Conservation (phyloP, 768 basidiomycete species). For the Multifurca ochricompacta region DNA sequence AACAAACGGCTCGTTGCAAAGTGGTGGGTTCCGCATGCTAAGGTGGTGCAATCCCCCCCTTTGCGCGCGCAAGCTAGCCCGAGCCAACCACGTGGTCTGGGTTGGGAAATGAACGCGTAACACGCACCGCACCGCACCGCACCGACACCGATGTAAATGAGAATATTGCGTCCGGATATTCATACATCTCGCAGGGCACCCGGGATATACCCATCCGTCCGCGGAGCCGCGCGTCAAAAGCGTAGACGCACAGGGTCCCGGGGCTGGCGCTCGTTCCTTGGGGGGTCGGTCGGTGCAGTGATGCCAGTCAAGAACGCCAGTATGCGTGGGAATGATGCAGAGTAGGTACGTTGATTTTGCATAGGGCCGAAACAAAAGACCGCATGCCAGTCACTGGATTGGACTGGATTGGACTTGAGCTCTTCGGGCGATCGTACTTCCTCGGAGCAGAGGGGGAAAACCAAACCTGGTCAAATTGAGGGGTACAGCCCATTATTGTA, state of each 20-base stretch:
- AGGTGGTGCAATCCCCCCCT: not conserved
- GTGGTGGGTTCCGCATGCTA: not conserved
- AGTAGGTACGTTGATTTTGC: not conserved
- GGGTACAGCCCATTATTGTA: slow-evolving; percentile 9
- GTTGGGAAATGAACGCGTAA: not conserved
- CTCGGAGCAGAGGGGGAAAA: not conserved
- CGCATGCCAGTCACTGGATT: not conserved
- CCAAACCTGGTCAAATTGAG: slow-evolving; percentile 27
- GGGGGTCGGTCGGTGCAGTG: not conserved
- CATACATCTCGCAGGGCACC: not conserved
- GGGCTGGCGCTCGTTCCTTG: not conserved
- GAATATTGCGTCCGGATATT: not conserved
- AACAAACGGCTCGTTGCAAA: not conserved
- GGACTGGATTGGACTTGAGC: not conserved
- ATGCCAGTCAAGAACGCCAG: not conserved
- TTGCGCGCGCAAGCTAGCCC: not conserved
- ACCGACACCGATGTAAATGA: not conserved
- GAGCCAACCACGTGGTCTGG: slow-evolving; percentile 1
- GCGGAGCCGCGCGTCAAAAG: not conserved
- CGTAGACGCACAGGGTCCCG: not conserved
- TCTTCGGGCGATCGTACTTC: slow-evolving; percentile 1
- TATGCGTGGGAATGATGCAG: not conserved
- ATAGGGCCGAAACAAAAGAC: not conserved
- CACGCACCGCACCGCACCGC: no score
- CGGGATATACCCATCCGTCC: not conserved